Base-by-base conservation (phyloP, 805 yeast species). In the Lipomyces orientalis region DNA sequence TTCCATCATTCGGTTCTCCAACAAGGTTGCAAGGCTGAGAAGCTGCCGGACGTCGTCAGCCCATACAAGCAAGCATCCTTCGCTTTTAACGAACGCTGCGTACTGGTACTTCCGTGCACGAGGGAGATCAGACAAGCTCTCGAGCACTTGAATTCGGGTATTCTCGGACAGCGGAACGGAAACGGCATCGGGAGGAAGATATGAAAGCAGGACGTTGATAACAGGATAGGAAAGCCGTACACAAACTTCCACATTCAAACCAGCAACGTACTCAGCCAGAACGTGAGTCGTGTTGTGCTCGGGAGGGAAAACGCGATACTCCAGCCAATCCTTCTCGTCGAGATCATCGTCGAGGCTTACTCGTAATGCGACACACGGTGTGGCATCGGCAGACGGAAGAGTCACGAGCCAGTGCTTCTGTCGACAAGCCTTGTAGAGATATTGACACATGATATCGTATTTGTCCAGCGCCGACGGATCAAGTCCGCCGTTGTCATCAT, bases 1-100 rank as follows among this genome's bases (percentile, higher is more conserved):
- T 19, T 64, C 68, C 67, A 67, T 64, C 65, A 67, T 67, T 19
- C 63, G 55, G 34, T 62, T 58, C 55, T 64, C 68, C 33, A 67
- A 54, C 61, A 54, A 39, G 14, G 58, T 22, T 6, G 70, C 70
- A 10, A 64, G 55, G 22, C 51, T 34, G 22, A 61, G 34, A 35
- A 64, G 35, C 37, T 52, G 54, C 12, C 49, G 33, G 34, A 64
- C 65, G 29, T 61, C 62, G 46, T 67, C 70, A 12, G 70, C 63
- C 70, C 70, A 67, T 39, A 67, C 66, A 4, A 67, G 22, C 2
- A 67, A 46, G 22, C 62, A 64, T 19, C 56, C 56, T n/a, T 67
- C 70, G 1, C 54, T 56, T 6, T 65, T 49, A 29, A 67, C 58
- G 49, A 64, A 67, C 7, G 70, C 70, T 4, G 68, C 54, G 46